Percentiles rank a stretch among this genome's conserved stretches.
These are phyloP conservation scores for Nicotiana sylvestris DNA, from an alignment of 257 asterid species.

Conservation along the genomic window DNA sequence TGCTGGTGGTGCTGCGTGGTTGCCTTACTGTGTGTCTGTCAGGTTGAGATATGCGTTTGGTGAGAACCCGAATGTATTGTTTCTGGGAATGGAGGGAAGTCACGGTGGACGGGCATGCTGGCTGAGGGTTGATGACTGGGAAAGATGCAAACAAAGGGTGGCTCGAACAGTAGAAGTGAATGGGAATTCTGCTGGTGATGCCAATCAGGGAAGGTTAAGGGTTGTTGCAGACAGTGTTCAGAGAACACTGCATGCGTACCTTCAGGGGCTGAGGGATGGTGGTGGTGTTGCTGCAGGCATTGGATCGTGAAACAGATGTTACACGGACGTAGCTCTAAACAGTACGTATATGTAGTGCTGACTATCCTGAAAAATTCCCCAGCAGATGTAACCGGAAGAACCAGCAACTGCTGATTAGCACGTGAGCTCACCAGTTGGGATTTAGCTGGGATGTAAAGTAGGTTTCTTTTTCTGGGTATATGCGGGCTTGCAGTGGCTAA, in stretches of 20 bases:
- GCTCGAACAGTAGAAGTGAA: constrained; percentile 60
- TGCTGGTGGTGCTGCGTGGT: constrained; percentile 99
- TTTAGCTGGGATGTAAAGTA: not conserved
- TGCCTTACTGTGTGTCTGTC: constrained; percentile 91
- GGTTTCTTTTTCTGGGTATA: not conserved
- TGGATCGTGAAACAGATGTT: constrained; percentile 21
- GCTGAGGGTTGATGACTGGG: constrained; percentile 84
- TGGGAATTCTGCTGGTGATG: constrained; percentile 64
- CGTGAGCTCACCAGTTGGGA: not conserved
- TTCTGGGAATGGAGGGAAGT: constrained; percentile 97
- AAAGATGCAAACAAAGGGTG: constrained; percentile 78
- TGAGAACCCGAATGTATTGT: constrained; percentile 63
- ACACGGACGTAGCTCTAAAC: not conserved
- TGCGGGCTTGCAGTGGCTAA: not conserved
- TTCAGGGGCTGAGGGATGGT: constrained; percentile 86
- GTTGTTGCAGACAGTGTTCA: constrained; percentile 86
- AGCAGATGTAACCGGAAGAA: not conserved
- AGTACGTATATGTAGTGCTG: not conserved
- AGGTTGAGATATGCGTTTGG: constrained; percentile 74
- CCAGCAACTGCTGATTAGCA: not conserved
- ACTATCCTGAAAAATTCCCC: not conserved
- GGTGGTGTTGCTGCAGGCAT: constrained; percentile 30
- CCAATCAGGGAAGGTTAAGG: constrained; percentile 82
- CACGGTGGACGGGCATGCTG: constrained; percentile 99
- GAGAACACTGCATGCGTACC: constrained; percentile 68